These are phyloP conservation scores for Nephelium lappaceum DNA, from an alignment of 345 rosid species.

Conservation along the genomic window DNA sequence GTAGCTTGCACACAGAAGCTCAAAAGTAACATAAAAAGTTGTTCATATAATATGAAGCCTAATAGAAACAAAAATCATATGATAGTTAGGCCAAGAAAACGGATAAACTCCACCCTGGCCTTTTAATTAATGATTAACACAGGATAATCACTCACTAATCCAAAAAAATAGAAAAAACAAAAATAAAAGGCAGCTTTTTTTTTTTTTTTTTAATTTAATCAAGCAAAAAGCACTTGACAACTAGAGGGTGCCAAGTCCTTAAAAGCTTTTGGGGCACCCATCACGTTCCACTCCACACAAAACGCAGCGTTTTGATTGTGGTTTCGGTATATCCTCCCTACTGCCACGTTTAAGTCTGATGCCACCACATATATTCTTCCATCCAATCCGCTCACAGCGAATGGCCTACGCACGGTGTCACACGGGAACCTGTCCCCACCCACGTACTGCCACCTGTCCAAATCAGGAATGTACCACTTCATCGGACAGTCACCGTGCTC, in stretches of 20 bases:
- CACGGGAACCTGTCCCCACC: constrained; percentile 59
- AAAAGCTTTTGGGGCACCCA: constrained; percentile 44
- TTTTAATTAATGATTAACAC: neutral
- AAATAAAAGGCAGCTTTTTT: neutral
- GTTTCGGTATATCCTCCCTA: constrained; percentile 41
- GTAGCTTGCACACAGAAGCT: neutral
- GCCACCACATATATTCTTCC: constrained; percentile 60
- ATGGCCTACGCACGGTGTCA: constrained; percentile 49
- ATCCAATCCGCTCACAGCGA: constrained; percentile 48
- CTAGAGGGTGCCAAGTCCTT: constrained; percentile 49
- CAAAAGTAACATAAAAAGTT: neutral
- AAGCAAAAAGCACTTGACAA: constrained; percentile 66
- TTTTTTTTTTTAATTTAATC: neutral
- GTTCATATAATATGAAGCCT: neutral
- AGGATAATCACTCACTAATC: neutral
- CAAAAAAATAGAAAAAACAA: neutral
- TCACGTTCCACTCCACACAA: constrained; percentile 49
- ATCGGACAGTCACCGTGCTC: constrained; percentile 70
- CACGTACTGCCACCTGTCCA: constrained; percentile 60
- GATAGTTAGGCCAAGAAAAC: constrained; percentile 11
- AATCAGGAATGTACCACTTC: constrained; percentile 52
- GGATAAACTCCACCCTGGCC: constrained; percentile 15
- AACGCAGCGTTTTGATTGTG: constrained; percentile 25
- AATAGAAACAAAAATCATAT: constrained; percentile 17
- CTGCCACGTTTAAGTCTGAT: constrained; percentile 54